Evolutionary conservation across 257 asterid genomes (phyloP).

Genomic region (Solanum arcanum): DNA sequence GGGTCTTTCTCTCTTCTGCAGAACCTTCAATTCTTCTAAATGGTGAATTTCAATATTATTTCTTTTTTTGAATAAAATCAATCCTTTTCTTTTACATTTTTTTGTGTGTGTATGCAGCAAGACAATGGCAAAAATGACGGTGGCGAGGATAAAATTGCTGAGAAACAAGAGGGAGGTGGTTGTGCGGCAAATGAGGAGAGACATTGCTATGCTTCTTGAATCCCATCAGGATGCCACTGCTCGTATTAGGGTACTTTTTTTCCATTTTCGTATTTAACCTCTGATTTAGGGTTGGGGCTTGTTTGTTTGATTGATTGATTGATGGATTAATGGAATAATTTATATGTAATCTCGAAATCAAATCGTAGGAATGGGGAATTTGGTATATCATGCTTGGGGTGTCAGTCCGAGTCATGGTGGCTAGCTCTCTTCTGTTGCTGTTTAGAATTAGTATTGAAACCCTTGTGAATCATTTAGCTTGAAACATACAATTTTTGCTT

Average conservation of each 20-base stretch:
- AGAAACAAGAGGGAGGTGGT: slow-evolving; percentile 95
- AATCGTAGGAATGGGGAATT: not conserved
- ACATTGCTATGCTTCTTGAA: slow-evolving; percentile 85
- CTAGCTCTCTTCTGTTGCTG: not conserved
- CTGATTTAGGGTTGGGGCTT: not conserved
- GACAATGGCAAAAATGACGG: slow-evolving; percentile 95
- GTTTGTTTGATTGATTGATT: not conserved
- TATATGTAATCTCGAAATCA: not conserved
- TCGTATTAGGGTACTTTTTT: slow-evolving; percentile 56
- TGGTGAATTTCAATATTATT: slow-evolving; percentile 26
- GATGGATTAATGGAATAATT: not conserved
- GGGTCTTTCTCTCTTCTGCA: slow-evolving; percentile 43
- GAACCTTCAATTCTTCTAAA: slow-evolving; percentile 74
- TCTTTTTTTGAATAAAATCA: not conserved
- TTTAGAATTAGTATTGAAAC: not conserved
- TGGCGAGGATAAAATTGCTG: slow-evolving; percentile 87
- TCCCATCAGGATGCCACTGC: slow-evolving; percentile 88
- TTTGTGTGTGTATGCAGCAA: slow-evolving; percentile 31
- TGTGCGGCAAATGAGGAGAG: slow-evolving; percentile 94
- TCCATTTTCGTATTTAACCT: not conserved
- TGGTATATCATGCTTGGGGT: not conserved
- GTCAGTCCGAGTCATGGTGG: not conserved
- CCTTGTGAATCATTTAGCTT: not conserved
- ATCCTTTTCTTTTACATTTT: too few species aligned
- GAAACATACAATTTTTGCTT: not conserved